Base-by-base conservation (phyloP, 1,284 basidiomycete genomes). In the Tilletiaria anomala region DNA sequence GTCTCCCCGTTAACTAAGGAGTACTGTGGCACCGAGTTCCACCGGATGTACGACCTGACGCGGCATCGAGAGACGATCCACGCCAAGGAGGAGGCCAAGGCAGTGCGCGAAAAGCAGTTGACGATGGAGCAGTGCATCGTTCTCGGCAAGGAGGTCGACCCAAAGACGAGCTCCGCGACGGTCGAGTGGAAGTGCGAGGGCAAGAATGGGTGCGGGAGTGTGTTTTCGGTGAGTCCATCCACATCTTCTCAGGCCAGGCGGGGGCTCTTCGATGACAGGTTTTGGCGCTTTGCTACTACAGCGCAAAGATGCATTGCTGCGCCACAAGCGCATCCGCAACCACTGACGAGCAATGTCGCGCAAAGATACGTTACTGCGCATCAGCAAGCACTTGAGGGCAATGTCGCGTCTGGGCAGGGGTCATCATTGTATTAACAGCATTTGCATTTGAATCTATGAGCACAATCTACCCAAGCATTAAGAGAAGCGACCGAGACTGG, bases 1-100 rank as follows among this genome's bases (percentile, higher is more conserved):
- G 45, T 61, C 11, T 55, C 51, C 12, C 63, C 61, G 15, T 32
- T 61, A 20, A 63, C 52, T 6, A 48, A 49, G 18, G 35, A 46
- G n/a, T 38, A 40, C 5, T 66, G 63, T 32, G 50, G 56, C n/a
- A 65, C 59, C 0, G 50, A 51, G 5, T 66, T 66, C 52, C 63
- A 66, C 34, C 52, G 63, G 18, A 58, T 55, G 21, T 66, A 66
- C 46, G 63, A 66, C 39, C 43, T 66, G 5, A 61, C 62, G 14
- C 44, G 63, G 1, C 63, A 66, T 37, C 45, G 63, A 3, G 61
- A 65, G 41, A 66, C 63, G 12, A 58, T 66, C 40, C 63, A 66
- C 36, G 54, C 58, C 5, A 40, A 56, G 8, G 61, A 65, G 17
- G 63, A 66, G 21, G 59, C 63, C 1, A 45, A 49, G 5, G 44